Percentiles rank a stretch among this genome's conserved stretches.
Conservation (phyloP, 805 yeast genomes). For the Ogataea siamensis region DNA sequence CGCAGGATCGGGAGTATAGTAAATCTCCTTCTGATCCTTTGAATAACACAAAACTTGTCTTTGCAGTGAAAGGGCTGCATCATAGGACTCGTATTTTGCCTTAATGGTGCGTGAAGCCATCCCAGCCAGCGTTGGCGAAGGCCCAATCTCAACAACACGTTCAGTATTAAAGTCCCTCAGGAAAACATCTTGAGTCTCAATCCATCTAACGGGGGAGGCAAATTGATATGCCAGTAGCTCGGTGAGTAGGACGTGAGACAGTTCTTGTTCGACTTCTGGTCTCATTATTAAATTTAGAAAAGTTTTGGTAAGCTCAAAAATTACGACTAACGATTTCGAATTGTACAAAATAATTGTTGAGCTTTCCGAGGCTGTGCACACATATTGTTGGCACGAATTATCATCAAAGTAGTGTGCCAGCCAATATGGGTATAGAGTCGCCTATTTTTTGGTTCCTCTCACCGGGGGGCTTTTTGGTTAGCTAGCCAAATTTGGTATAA, state of each 20-base stretch:
- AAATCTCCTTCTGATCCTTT: constrained; percentile 93
- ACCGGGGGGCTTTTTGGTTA: no score
- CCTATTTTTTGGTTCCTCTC: no score
- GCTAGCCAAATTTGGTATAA: no score
- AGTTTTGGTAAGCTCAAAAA: no score
- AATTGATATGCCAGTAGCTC: constrained; percentile 98
- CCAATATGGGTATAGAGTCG: no score
- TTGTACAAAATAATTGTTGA: constrained; percentile 15
- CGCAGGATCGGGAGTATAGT: constrained; percentile 84
- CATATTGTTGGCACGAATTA: not conserved
- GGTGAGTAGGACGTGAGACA: constrained; percentile 89
- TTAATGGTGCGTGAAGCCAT: constrained; percentile 97
- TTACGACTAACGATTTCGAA: not conserved
- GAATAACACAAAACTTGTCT: constrained; percentile 95
- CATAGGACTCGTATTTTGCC: constrained; percentile 95
- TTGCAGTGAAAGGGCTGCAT: constrained; percentile 90
- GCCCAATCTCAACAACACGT: constrained; percentile 97
- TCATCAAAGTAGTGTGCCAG: no score
- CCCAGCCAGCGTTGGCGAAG: constrained; percentile 97
- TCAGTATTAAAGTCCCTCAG: constrained; percentile 92
- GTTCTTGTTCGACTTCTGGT: constrained; percentile 97
- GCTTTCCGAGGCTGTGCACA: constrained; percentile 1
- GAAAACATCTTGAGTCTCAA: constrained; percentile 98
- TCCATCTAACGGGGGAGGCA: constrained; percentile 99
- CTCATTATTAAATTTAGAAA: no score